Percentiles rank a stretch among this genome's conserved stretches.
These are phyloP conservation scores for Chamaenerion angustifolium DNA, from an alignment of 345 rosid genomes.

Conservation along the genomic window DNA sequence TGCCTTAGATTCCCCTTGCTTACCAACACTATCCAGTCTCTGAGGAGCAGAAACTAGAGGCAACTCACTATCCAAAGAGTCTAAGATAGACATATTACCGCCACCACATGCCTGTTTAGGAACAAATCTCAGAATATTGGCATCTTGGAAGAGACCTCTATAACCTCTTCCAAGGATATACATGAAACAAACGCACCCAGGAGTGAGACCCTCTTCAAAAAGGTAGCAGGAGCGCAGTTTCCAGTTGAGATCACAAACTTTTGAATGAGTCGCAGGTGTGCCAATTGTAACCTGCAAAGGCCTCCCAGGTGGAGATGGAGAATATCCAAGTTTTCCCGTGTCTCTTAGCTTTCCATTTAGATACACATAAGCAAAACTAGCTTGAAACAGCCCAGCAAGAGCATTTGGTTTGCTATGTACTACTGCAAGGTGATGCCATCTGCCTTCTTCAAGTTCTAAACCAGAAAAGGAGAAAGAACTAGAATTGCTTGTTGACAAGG, in stretches of 20 bases:
- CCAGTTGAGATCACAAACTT: conserved; percentile 77
- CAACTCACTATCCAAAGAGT: conserved; percentile 72
- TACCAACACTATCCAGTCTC: conserved; percentile 53
- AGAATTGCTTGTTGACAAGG: conserved; percentile 96
- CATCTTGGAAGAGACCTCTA: conserved; percentile 93
- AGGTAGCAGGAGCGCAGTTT: conserved; percentile 94
- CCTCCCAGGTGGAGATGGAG: conserved; percentile 94
- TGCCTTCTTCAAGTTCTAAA: conserved; percentile 81
- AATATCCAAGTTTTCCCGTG: conserved; percentile 93
- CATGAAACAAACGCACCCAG: conserved; percentile 95
- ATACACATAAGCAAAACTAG: conserved; percentile 93
- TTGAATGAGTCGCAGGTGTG: conserved; percentile 68
- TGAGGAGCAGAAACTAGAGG: conserved; percentile 45
- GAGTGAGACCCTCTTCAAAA: conserved; percentile 93
- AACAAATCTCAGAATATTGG: conserved; percentile 86
- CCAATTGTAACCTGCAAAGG: conserved; percentile 91
- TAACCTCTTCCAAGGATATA: conserved; percentile 97
- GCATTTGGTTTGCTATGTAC: conserved; percentile 99
- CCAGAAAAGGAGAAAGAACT: conserved; percentile 83
- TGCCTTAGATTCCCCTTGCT: conserved; percentile 68
- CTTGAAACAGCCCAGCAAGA: conserved; percentile 98
- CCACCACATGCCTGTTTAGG: conserved; percentile 99
- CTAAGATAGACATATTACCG: conserved; percentile 96
- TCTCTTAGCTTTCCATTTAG: conserved; percentile 93
- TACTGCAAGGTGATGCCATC: conserved; percentile 99